Evolutionary conservation across 225 moss, liverwort and hornwort genomes (phyloP).

Genomic region (Bryum argenteum): DNA sequence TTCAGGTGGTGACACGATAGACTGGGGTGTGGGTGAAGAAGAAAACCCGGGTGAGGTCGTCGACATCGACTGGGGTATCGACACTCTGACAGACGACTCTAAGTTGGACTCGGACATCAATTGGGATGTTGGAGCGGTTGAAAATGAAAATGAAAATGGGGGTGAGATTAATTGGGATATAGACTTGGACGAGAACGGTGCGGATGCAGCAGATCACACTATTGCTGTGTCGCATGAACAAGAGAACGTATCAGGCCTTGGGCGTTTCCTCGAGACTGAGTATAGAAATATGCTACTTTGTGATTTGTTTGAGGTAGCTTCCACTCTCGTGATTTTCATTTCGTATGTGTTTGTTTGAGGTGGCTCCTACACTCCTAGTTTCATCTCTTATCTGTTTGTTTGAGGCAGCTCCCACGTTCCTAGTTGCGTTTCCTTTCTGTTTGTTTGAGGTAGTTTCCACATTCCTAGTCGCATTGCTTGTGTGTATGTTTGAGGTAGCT

Average conservation of each 20-base stretch:
- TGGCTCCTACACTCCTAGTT: too few species aligned
- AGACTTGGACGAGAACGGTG: conserved; percentile 70
- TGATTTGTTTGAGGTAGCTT: conserved; percentile 86
- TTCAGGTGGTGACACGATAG: conserved; percentile 39
- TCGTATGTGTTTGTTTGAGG: too few species aligned
- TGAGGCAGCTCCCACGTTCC: too few species aligned
- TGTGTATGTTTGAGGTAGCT: too few species aligned
- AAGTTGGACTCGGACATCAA: conserved; percentile 59
- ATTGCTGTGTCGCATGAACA: conserved; percentile 16
- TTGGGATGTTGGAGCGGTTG: conserved; percentile 69
- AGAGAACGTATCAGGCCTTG: conserved; percentile 39
- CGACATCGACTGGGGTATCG: conserved; percentile 86
- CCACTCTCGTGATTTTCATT: too few species aligned
- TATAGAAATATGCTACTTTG: conserved; percentile 77
- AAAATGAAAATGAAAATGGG: conserved; percentile 40
- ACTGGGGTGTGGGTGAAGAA: conserved; percentile 39
- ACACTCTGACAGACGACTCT: conserved; percentile 31
- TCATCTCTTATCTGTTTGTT: too few species aligned
- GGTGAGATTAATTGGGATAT: conserved; percentile 87
- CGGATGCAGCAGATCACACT: conserved; percentile 32
- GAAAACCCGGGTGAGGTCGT: conserved; percentile 14
- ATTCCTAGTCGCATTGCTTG: too few species aligned
- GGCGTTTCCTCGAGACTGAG: conserved; percentile 72
- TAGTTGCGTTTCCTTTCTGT: too few species aligned
- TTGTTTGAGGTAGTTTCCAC: too few species aligned